Conservation (phyloP, 2,329 filamentous ascomycete species). For the Annulohypoxylon truncatum region DNA sequence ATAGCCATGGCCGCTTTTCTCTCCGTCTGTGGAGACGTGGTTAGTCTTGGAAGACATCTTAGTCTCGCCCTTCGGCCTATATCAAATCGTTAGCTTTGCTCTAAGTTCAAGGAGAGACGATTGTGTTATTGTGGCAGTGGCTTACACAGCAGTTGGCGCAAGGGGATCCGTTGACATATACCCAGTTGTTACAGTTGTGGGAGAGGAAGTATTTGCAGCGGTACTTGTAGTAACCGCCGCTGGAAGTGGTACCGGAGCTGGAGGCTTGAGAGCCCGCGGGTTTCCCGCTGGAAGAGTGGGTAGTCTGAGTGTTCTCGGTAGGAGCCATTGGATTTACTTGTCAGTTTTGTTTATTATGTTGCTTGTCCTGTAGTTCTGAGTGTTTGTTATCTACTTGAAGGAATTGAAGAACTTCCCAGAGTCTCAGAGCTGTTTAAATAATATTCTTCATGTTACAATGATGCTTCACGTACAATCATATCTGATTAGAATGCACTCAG, state of each 20-base stretch:
- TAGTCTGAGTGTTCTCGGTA: too few relatives aligned
- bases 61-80: conserved; percentile 63
- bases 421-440: background rate
- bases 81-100: conserved; percentile 11
- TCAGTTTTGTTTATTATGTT: background rate
- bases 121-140: conserved; percentile 16
- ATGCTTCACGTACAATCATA: background rate
- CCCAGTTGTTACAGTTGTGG: conserved; percentile 65
- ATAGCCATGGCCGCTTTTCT: too few relatives aligned
- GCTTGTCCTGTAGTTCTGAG: background rate
- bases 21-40: too few relatives aligned
- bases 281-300: background rate
- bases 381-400: background rate
- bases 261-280: background rate
- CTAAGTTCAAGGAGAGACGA: conserved; percentile 25
- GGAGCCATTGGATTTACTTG: background rate
- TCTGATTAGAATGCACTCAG: background rate
- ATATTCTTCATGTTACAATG: background rate
- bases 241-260: background rate
- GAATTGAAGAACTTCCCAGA: background rate
- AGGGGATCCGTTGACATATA: conserved; percentile 63
- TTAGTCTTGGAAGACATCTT: too few relatives aligned
- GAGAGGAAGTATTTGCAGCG: conserved; percentile 57
- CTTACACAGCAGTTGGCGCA: conserved; percentile 64
- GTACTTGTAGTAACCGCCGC: background rate